Evolutionary conservation across 257 asterid genomes (phyloP).

Genomic region (Scutellaria minor): DNA sequence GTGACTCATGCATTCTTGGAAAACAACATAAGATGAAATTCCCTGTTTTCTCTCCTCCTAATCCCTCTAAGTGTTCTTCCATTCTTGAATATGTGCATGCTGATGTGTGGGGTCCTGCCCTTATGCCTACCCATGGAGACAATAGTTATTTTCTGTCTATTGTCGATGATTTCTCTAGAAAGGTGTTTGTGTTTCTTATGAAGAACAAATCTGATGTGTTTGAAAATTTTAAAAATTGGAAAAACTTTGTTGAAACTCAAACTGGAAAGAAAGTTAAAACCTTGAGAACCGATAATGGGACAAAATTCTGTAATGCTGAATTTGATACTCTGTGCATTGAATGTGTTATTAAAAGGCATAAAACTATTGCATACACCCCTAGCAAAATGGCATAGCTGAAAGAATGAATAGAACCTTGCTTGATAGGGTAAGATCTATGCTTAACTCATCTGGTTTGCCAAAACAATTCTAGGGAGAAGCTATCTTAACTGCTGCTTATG

Average conservation of each 20-base stretch:
- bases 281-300: background rate
- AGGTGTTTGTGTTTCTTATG: background rate
- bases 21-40: background rate
- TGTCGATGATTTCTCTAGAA: background rate
- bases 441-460: too few species aligned
- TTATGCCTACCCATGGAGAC: background rate
- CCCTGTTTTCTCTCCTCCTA: background rate
- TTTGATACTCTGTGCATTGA: background rate
- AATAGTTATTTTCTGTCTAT: background rate
- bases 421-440: too few species aligned
- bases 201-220: conserved; percentile 6
- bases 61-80: background rate
- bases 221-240: background rate
- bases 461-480: too few species aligned
- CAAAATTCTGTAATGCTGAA: too few species aligned
- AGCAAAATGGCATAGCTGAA: background rate
- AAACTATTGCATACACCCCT: background rate
- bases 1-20: background rate
- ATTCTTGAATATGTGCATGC: background rate
- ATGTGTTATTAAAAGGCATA: background rate
- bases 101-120: background rate
- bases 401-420: too few species aligned
- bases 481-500: too few species aligned
- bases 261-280: too few species aligned
- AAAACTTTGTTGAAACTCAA: background rate